phyloP scores from a whole-genome alignment of 2,329 filamentous ascomycete genomes.

The Colletotrichum siamense region DNA sequence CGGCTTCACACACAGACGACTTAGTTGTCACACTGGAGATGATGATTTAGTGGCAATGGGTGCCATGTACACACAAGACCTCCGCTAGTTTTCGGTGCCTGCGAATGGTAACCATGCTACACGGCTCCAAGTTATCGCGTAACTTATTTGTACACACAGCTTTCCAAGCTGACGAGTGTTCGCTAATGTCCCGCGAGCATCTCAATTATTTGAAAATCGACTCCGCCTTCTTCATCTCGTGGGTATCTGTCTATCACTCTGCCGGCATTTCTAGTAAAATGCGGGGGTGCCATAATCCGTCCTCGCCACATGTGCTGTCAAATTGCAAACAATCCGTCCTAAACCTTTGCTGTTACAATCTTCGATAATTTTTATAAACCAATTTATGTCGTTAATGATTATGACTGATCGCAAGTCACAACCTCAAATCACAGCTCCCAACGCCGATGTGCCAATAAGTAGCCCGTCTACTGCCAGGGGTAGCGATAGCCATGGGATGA shows the following conservation, averaged over 20 bases:
- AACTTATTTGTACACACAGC: not conserved
- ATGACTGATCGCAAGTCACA: not conserved
- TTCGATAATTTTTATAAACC: not conserved
- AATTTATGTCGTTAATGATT: not conserved
- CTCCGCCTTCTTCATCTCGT: not conserved
- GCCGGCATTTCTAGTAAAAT: constrained; percentile 25
- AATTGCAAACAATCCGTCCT: not conserved
- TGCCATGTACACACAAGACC: not conserved
- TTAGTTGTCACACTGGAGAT: not conserved
- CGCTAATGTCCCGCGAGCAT: not conserved
- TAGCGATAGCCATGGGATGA: constrained; percentile 15
- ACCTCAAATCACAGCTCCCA: not conserved
- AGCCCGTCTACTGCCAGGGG: constrained; percentile 23
- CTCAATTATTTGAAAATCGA: not conserved
- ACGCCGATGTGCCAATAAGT: not conserved
- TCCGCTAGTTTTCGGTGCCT: not conserved
- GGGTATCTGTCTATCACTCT: constrained; percentile 23
- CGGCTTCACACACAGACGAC: not conserved
- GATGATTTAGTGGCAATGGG: not conserved
- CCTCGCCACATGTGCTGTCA: not conserved
- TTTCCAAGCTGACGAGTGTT: not conserved
- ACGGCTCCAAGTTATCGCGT: not conserved
- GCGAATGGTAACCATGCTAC: not conserved
- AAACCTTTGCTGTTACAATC: not conserved
- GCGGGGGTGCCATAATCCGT: not conserved